Evolutionary conservation across 441 rosid species (phyloP).

Genomic region (Gossypium laxum): DNA sequence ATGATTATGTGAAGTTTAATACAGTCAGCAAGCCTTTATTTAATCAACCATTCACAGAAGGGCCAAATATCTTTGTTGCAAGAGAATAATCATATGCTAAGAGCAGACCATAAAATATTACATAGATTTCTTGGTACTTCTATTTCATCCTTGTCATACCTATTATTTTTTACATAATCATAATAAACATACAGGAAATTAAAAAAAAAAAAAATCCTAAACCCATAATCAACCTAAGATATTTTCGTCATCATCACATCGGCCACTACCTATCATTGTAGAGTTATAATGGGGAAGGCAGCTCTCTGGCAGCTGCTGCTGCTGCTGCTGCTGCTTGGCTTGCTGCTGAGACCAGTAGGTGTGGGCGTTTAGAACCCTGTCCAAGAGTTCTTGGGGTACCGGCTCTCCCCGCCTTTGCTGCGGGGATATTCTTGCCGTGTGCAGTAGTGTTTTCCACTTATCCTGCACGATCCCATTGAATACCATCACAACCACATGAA

Average conservation of each 20-base stretch:
- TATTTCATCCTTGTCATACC: too few relatives aligned
- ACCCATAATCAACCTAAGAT: slow-evolving; percentile 4
- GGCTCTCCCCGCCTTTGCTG: slow-evolving; percentile 98
- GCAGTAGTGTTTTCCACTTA: slow-evolving; percentile 96
- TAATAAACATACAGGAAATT: slow-evolving; percentile 18
- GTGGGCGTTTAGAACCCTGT: slow-evolving; percentile 75
- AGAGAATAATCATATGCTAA: not conserved
- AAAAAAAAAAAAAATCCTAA: not conserved
- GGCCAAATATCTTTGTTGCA: slow-evolving; percentile 16
- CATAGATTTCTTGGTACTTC: slow-evolving; percentile 15
- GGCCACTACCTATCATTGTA: not conserved
- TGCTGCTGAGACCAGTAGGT: slow-evolving; percentile 86
- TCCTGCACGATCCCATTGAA: slow-evolving; percentile 32
- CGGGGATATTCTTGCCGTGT: slow-evolving; percentile 89
- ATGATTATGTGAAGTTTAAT: not conserved
- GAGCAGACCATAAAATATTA: slow-evolving; percentile 17
- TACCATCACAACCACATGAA: not conserved
- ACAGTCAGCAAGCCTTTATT: slow-evolving; percentile 31
- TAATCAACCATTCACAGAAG: slow-evolving; percentile 31
- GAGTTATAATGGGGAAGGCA: slow-evolving; percentile 29
- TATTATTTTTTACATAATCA: slow-evolving; percentile 18
- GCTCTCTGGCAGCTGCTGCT: slow-evolving; percentile 16
- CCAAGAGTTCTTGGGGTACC: slow-evolving; percentile 86
- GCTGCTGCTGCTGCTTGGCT: slow-evolving; percentile 45
- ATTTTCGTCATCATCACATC: not conserved